These are phyloP conservation scores for Discostella stelligera DNA, from an alignment of 352 stramenopile genomes.

Conservation along the genomic window DNA sequence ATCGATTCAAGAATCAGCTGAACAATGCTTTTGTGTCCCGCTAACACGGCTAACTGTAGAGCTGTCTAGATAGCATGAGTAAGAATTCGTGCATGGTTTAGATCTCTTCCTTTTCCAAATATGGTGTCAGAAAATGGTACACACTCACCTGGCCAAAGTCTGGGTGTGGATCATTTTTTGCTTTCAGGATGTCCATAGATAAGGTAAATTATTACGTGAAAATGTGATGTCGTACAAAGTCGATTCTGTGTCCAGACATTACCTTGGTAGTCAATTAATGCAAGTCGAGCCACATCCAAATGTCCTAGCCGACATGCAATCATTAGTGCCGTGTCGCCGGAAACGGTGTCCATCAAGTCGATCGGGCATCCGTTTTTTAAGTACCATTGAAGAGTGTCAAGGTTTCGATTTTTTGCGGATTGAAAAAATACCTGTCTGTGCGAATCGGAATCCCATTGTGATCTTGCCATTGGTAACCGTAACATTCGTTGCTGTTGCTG, in stretches of 20 bases:
- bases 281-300: conserved; percentile 44
- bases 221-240: neutral
- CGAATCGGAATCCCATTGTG: conserved; percentile 17
- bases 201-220: neutral
- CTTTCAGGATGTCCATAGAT: neutral
- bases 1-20: conserved; percentile 45
- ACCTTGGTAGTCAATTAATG: conserved; percentile 33
- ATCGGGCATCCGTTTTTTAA: conserved; percentile 47
- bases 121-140: neutral
- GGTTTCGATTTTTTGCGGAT: conserved; percentile 27
- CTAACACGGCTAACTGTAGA: conserved; percentile 49
- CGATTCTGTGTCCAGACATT: neutral
- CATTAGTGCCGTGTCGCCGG: conserved; percentile 46
- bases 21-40: conserved; percentile 47
- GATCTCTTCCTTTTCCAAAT: neutral
- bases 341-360: conserved; percentile 39
- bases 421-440: conserved; percentile 32
- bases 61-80: conserved; percentile 23
- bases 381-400: conserved; percentile 32
- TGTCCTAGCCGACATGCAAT: conserved; percentile 44
- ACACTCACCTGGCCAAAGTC: conserved; percentile 27
- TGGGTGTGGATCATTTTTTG: conserved; percentile 60
- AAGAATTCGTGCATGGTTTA: conserved; percentile 3
- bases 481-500: neutral
- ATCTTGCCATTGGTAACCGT: neutral